Evolutionary conservation across 768 basidiomycete species (phyloP).

Genomic region (Xerocomus brunneocitrinus): DNA sequence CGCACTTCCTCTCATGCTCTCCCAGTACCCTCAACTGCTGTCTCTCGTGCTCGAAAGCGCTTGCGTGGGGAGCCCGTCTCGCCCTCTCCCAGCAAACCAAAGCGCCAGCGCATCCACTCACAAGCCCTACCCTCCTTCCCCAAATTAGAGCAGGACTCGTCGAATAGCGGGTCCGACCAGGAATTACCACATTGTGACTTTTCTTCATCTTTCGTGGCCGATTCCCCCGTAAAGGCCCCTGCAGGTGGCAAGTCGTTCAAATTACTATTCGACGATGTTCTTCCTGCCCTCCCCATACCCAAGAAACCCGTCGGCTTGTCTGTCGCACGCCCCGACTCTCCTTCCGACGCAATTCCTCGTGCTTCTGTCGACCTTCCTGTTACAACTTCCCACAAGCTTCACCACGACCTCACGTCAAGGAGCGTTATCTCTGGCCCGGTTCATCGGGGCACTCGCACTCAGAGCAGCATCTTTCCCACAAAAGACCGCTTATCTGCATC

Average conservation of each 20-base stretch:
- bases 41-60: slow-evolving; percentile 73
- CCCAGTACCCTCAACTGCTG: slow-evolving; percentile 36
- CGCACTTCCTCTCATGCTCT: slow-evolving; percentile 18
- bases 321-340: not conserved
- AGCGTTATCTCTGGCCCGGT: not conserved
- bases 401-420: slow-evolving; percentile 2
- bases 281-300: slow-evolving; percentile 14
- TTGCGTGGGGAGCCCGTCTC: slow-evolving; percentile 80
- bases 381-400: slow-evolving; percentile 1
- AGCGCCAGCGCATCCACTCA: slow-evolving; percentile 54
- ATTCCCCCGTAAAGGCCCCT: slow-evolving; percentile 66
- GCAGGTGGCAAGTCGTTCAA: slow-evolving; percentile 59
- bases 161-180: slow-evolving; percentile 34
- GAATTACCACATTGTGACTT: slow-evolving; percentile 23
- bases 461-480: slow-evolving; percentile 11
- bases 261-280: slow-evolving; percentile 59
- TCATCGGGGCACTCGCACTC: slow-evolving; percentile 2
- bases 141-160: slow-evolving; percentile 24
- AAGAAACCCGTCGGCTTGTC: slow-evolving; percentile 14
- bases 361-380: not conserved
- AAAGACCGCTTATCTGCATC: slow-evolving; percentile 1
- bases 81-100: slow-evolving; percentile 75
- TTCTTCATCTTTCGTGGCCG: slow-evolving; percentile 54
- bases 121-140: slow-evolving; percentile 38
- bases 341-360: slow-evolving; percentile 1